These are phyloP conservation scores for Colletotrichum sp. DNA, from an alignment of 2,329 filamentous ascomycete species.

Conservation along the genomic window DNA sequence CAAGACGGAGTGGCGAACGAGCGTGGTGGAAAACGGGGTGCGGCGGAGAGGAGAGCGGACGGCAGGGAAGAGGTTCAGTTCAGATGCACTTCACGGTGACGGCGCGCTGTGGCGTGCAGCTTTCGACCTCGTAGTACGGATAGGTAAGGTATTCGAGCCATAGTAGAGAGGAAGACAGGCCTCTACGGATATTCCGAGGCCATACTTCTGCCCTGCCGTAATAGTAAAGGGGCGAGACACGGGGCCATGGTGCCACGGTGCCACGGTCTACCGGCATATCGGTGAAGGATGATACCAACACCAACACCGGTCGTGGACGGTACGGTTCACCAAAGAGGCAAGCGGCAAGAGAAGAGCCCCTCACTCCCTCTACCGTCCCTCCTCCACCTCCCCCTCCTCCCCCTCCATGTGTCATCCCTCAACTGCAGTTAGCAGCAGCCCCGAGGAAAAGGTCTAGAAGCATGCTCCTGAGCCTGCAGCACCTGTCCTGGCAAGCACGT, in stretches of 20 bases:
- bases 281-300: neutral
- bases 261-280: neutral
- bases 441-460: slow-evolving; percentile 13
- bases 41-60: neutral
- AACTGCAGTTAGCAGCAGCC: neutral
- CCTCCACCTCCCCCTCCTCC: neutral
- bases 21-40: neutral
- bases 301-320: neutral
- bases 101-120: neutral
- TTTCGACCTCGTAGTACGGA: neutral
- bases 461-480: neutral
- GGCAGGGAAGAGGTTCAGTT: neutral
- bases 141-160: neutral
- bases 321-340: neutral
- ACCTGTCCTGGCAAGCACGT: neutral
- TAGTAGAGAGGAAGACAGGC: neutral
- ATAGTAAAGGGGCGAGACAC: neutral
- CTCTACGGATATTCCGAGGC: neutral
- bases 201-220: neutral
- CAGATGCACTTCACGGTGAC: neutral
- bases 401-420: neutral
- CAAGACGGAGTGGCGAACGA: neutral
- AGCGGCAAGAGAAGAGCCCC: neutral
- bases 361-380: neutral
- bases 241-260: neutral